These are phyloP conservation scores for Rauvolfia tetraphylla DNA, from an alignment of 257 asterid species.

Conservation along the genomic window DNA sequence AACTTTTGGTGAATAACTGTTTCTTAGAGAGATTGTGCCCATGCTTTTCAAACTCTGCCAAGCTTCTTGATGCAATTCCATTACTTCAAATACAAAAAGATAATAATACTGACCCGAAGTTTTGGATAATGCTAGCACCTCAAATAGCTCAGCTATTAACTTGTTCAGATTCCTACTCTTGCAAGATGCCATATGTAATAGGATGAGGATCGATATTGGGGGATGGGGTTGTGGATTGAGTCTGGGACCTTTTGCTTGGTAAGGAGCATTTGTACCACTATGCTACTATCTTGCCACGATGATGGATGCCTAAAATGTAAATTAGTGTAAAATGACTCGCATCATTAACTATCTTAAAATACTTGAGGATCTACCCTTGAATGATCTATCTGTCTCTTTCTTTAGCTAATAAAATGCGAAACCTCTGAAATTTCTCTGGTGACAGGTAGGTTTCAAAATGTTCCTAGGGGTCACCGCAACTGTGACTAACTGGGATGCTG, in stretches of 20 bases:
- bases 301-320: neutral
- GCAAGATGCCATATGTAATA: neutral
- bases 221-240: too few species aligned
- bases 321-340: neutral
- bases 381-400: neutral
- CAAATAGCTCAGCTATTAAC: neutral
- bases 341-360: neutral
- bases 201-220: neutral
- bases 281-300: too few species aligned
- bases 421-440: neutral
- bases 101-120: neutral
- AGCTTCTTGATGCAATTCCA: neutral
- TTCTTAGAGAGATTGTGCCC: neutral
- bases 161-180: neutral
- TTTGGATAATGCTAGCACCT: neutral
- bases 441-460: constrained; percentile 92
- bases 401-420: neutral
- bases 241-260: too few species aligned
- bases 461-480: constrained; percentile 83
- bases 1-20: neutral
- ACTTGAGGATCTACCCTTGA: neutral
- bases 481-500: constrained; percentile 80
- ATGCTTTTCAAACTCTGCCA: neutral
- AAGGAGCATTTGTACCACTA: too few species aligned
- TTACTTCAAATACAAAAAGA: neutral